Evolutionary conservation across 225 moss, liverwort and hornwort species (phyloP).

Genomic region (Climacium dendroides): DNA sequence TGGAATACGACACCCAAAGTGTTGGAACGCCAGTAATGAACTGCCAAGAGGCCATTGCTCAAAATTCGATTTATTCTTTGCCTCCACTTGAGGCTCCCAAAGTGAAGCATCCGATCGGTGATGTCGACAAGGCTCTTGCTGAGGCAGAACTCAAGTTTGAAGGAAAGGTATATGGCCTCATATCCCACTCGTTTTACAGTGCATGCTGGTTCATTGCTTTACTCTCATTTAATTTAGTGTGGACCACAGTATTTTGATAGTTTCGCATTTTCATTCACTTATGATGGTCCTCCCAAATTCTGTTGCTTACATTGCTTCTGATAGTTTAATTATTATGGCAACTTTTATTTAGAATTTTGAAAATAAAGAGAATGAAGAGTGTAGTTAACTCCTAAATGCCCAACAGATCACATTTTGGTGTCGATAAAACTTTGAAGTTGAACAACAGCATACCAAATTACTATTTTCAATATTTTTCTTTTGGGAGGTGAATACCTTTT

Average conservation of each 20-base stretch:
- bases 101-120: not conserved
- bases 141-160: not conserved
- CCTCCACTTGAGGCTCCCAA: not conserved
- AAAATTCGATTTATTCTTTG: not conserved
- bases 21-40: slow-evolving; percentile 28
- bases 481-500: too few relatives aligned
- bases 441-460: not conserved
- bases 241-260: not conserved
- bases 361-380: not conserved
- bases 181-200: not conserved
- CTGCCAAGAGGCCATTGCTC: slow-evolving; percentile 46
- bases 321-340: not conserved
- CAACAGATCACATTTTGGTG: not conserved
- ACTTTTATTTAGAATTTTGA: not conserved
- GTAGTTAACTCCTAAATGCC: not conserved
- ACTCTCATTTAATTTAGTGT: not conserved
- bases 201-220: not conserved
- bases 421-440: not conserved
- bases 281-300: not conserved
- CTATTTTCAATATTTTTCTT: not conserved
- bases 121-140: not conserved
- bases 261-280: not conserved
- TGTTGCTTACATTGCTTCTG: not conserved
- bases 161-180: not conserved
- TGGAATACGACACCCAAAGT: slow-evolving; percentile 25